These are phyloP conservation scores for Stephania yunnanensis DNA, from an alignment of 164 flowering plant genomes.

Conservation along the genomic window DNA sequence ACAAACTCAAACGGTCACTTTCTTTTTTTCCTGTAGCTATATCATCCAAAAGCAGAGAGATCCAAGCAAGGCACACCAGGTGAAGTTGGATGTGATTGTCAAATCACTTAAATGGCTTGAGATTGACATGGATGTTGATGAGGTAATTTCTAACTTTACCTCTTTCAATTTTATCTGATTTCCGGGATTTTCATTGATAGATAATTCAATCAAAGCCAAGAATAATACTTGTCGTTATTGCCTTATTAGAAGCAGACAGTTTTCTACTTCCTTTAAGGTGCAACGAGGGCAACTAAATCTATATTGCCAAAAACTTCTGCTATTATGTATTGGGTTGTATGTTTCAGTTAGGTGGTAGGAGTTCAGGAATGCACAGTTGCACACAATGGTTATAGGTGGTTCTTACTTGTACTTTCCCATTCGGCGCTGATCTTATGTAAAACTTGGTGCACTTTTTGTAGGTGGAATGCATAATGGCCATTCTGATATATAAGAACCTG, in stretches of 20 bases:
- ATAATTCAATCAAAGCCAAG: not conserved
- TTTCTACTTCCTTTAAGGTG: not conserved
- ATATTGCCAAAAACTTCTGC: not conserved
- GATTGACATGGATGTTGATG: constrained; percentile 92
- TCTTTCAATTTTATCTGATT: too few species aligned
- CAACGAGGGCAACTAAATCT: not conserved
- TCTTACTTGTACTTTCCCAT: not conserved
- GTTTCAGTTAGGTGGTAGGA: not conserved
- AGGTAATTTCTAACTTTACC: constrained; percentile 40
- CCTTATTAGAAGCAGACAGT: too few species aligned
- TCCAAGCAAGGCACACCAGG: constrained; percentile 87
- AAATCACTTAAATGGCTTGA: constrained; percentile 93
- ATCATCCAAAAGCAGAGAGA: constrained; percentile 86
- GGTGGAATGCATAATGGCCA: constrained; percentile 95
- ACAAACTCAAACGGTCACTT: not conserved
- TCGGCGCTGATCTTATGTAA: not conserved
- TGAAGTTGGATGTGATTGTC: constrained; percentile 83
- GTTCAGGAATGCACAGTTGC: not conserved
- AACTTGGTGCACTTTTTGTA: constrained; percentile 21
- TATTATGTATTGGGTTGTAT: not conserved
- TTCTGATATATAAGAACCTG: constrained; percentile 87
- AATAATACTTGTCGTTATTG: too few species aligned
- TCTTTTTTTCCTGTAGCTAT: constrained; percentile 42
- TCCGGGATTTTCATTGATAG: not conserved
- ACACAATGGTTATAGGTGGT: not conserved